Evolutionary conservation across 2,329 filamentous ascomycete genomes (phyloP), one percentile per base, ranked within the genome.

Genomic region (Colletotrichum karsti): DNA sequence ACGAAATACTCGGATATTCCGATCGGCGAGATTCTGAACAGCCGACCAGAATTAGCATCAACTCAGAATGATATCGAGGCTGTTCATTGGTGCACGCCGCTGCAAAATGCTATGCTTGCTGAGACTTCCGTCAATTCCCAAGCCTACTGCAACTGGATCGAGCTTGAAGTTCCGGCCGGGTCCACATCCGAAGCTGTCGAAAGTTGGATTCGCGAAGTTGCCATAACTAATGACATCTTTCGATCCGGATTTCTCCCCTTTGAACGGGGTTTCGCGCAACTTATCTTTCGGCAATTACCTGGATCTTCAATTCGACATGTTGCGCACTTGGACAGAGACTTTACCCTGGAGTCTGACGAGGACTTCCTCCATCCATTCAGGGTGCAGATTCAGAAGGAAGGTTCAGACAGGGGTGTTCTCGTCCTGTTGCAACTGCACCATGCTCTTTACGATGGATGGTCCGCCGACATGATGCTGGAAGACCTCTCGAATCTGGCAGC

Each of bases 391-490:
- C 42, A 60, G 8, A 72, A 72, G 12, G 10, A 24, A 4, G 33
- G 57, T 7, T 18, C 71, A 18, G 55, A 74, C 5, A 63, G 70
- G 53, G 61, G 75, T 3, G 73, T 75, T 33, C 72, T 81, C 4
- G 77, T 76, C 67, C 78, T 87, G 10, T 59, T 93, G 48, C 84
- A 91, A 12, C 82, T 97, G 0, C 94, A 97, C 75, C 95, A 98
- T 78, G 90, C 93, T 1, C 77, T 97, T 1, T 98, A 97, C 74
- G 95, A 98, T 77, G 95, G 94, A n/a, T 98, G 95, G 95, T 95
- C 94, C 0, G 86, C 94, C 74, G 92, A 97, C 57, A 82, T 95
- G 30, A 78, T 97, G 0, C 73, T 93, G 13, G 81, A 85, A 26
- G 93, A 97, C 75, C 80, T 97, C 5, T 83, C 86, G 4, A 74